These are phyloP conservation scores for Chenopodium formosanum DNA, from an alignment of 148 eudicot genomes.

Conservation along the genomic window DNA sequence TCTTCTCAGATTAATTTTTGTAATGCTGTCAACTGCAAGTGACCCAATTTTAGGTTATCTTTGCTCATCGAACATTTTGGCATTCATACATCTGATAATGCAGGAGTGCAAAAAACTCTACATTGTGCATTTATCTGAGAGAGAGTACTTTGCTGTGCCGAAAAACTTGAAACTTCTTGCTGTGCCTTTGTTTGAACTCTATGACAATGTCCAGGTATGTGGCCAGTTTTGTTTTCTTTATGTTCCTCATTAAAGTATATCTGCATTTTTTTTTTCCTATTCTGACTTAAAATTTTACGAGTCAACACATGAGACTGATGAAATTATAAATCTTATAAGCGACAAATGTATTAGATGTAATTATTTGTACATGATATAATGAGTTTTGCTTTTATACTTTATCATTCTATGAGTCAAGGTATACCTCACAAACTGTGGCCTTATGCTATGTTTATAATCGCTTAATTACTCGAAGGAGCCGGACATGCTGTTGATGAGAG, in stretches of 20 bases:
- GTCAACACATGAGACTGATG: not conserved
- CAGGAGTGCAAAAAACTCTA: conserved; percentile 80
- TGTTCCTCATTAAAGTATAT: not conserved
- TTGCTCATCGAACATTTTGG: not conserved
- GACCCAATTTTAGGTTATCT: not conserved
- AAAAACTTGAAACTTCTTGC: conserved; percentile 70
- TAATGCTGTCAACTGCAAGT: not conserved
- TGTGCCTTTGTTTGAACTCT: conserved; percentile 73
- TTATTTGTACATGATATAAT: not conserved
- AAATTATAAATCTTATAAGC: no score
- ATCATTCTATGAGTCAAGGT: not conserved
- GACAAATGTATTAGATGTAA: not conserved
- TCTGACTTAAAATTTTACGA: not conserved
- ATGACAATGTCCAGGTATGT: conserved; percentile 65
- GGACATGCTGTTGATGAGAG: not conserved
- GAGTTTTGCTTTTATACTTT: not conserved
- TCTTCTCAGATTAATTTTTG: not conserved
- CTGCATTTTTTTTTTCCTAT: not conserved
- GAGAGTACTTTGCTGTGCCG: conserved; percentile 75
- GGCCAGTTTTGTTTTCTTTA: not conserved
- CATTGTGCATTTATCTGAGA: conserved; percentile 65
- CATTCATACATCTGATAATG: conserved; percentile 13
- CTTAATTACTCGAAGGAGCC: not conserved
- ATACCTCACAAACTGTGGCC: not conserved
- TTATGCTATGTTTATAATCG: not conserved